A percentile compares a stretch with the other conserved stretches of the same genome.
These are phyloP conservation scores for Cordyceps cateniannulata DNA, from an alignment of 2,329 filamentous ascomycete genomes.

Conservation along the genomic window DNA sequence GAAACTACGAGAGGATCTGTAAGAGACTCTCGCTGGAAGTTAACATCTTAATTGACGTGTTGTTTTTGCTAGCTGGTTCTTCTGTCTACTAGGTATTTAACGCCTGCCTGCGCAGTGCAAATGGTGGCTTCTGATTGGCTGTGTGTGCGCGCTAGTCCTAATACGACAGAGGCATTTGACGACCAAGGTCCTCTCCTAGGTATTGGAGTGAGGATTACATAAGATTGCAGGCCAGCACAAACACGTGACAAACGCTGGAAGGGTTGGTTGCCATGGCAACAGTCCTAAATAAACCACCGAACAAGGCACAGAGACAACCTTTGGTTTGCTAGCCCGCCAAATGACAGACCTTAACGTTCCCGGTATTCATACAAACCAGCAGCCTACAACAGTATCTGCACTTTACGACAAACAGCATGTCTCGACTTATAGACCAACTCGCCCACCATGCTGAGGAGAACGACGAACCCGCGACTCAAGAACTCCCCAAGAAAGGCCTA, in stretches of 20 bases:
- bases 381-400: neutral
- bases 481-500: neutral
- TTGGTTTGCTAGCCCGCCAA: neutral
- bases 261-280: constrained; percentile 4
- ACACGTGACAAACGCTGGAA: neutral
- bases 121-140: no score
- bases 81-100: no score
- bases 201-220: no score
- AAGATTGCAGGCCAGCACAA: no score
- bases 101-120: no score
- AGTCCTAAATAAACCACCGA: neutral
- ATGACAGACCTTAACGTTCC: neutral
- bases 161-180: no score
- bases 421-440: neutral
- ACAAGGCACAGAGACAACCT: neutral
- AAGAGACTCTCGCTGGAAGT: no score
- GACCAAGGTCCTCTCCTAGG: no score
- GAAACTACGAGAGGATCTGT: no score
- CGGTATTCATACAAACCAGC: neutral
- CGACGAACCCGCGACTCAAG: neutral
- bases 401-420: neutral
- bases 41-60: no score
- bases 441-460: neutral
- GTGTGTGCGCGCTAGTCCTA: no score
- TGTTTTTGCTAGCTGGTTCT: no score